A percentile compares a stretch with the other conserved stretches of the same genome.
phyloP scores from a whole-genome alignment of 257 asterid genomes.

The Handroanthus guayacan region DNA sequence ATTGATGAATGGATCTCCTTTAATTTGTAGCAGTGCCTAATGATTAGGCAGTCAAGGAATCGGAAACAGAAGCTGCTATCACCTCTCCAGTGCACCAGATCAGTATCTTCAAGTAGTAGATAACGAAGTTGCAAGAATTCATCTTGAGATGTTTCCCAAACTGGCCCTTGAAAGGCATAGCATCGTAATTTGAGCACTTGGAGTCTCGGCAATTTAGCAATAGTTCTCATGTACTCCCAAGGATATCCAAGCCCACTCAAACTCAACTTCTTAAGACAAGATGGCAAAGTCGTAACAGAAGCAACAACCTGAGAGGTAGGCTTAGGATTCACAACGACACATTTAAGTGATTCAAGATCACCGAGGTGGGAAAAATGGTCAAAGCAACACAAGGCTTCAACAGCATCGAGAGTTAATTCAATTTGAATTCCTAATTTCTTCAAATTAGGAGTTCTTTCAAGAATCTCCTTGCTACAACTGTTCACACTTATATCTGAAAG shows the following conservation, averaged over 20 bases:
- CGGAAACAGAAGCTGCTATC: neutral
- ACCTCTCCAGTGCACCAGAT: constrained; percentile 24
- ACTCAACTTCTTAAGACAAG: no score
- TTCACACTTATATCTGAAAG: no score
- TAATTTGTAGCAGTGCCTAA: neutral
- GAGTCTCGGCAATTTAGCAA: no score
- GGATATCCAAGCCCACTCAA: no score
- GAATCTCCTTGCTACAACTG: neutral
- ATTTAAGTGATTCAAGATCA: constrained; percentile 11
- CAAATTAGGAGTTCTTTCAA: constrained; percentile 17
- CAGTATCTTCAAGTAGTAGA: constrained; percentile 26
- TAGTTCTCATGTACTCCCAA: no score
- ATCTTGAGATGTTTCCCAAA: neutral
- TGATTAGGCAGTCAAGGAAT: neutral
- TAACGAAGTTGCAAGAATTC: neutral
- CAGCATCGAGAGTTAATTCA: neutral
- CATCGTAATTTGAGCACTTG: no score
- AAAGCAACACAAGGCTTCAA: neutral
- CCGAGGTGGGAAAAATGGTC: neutral
- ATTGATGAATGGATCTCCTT: no score
- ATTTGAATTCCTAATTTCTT: constrained; percentile 13
- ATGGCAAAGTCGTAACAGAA: no score
- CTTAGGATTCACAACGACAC: constrained; percentile 27
- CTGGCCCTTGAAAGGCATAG: no score
- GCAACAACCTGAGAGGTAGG: neutral